Percentiles rank a stretch among this genome's conserved stretches.
Evolutionary conservation across 2,329 filamentous ascomycete species (phyloP).

Genomic region (Orbilia ellipsospora): DNA sequence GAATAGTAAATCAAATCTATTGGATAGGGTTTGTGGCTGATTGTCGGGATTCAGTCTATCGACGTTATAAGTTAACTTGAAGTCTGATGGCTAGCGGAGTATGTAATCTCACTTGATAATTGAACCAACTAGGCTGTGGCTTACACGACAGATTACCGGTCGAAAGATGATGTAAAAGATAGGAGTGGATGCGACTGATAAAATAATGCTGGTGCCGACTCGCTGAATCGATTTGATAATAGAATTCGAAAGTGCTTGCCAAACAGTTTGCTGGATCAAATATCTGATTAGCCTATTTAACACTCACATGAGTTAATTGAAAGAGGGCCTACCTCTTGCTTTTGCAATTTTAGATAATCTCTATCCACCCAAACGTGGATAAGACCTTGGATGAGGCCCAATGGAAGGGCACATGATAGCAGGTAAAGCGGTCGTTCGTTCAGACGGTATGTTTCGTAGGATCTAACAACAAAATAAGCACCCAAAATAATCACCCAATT

Average conservation of each 20-base stretch:
- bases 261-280: conserved; percentile 29
- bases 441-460: conserved; percentile 56
- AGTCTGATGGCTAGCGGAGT: not conserved
- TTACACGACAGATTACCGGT: conserved; percentile 56
- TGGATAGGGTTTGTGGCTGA: conserved; percentile 54
- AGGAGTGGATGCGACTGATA: conserved; percentile 54
- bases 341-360: conserved; percentile 56
- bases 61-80: too few species aligned
- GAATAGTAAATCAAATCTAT: conserved; percentile 56
- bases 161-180: conserved; percentile 57
- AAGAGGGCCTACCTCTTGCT: conserved; percentile 37
- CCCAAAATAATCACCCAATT: not conserved
- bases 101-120: conserved; percentile 55
- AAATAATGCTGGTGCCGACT: conserved; percentile 54
- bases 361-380: conserved; percentile 57
- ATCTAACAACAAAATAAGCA: conserved; percentile 38
- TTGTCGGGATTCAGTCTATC: conserved; percentile 57
- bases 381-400: conserved; percentile 57
- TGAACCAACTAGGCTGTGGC: conserved; percentile 55
- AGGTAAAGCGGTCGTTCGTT: conserved; percentile 59
- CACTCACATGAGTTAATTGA: not conserved
- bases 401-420: conserved; percentile 55
- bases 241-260: conserved; percentile 44
- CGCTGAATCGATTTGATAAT: conserved; percentile 43
- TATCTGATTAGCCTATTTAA: not conserved